A percentile compares a stretch with the other conserved stretches of the same genome.
phyloP scores from a whole-genome alignment of 2,329 filamentous ascomycete species.

The Fusarium odoratissimum region DNA sequence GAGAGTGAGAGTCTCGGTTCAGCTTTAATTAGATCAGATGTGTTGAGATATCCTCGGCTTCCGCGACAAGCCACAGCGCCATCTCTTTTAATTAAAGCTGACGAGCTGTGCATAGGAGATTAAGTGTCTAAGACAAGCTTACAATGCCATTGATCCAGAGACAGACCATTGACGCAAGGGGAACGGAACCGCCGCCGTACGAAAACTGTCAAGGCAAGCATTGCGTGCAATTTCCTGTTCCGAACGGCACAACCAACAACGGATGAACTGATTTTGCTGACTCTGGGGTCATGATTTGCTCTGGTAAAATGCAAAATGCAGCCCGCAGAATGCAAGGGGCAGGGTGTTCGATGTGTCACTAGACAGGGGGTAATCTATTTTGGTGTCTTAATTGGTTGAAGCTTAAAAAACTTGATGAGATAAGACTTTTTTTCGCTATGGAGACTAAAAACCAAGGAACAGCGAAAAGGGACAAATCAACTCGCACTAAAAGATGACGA shows the following conservation, averaged over 20 bases:
- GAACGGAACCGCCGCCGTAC: neutral
- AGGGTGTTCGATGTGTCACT: neutral
- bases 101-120: neutral
- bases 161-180: slow-evolving; percentile 1
- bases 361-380: neutral
- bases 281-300: neutral
- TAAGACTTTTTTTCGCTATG: neutral
- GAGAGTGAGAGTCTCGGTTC: neutral
- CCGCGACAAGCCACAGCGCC: slow-evolving; percentile 8
- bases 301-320: neutral
- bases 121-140: slow-evolving; percentile 10
- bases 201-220: neutral
- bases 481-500: slow-evolving; percentile 4
- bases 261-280: slow-evolving; percentile 21
- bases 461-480: neutral
- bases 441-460: slow-evolving; percentile 4
- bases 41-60: neutral
- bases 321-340: neutral
- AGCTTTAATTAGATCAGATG: neutral
- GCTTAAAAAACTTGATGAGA: slow-evolving; percentile 11
- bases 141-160: slow-evolving; percentile 14
- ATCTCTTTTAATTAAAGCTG: slow-evolving; percentile 7
- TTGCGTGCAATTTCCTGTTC: slow-evolving; percentile 4
- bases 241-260: slow-evolving; percentile 1
- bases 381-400: slow-evolving; percentile 13